Base-by-base conservation (phyloP, 2,329 filamentous ascomycete genomes). In the Phaeosphaeria sp. region DNA sequence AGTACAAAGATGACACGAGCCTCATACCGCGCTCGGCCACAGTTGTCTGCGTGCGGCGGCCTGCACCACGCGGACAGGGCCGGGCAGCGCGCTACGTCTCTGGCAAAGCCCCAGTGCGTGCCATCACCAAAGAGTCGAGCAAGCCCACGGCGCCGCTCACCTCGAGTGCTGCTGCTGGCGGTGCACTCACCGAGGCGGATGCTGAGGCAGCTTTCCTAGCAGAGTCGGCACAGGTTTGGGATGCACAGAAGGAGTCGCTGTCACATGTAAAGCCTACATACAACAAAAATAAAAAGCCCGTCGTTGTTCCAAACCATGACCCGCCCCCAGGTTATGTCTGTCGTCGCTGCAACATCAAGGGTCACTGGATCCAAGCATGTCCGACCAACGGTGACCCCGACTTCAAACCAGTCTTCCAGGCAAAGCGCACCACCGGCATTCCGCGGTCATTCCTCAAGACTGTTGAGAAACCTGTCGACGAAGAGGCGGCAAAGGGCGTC, bases 321-420 rank as follows among this genome's bases (percentile, higher is more conserved):
- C 93, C 95, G 2, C 95, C 95, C 1, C 90, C 91, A 52, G 93
- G 93, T 52, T 99, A 99, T 77, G 90, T 97, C 60, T 99, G 95
- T 80, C 97, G 97, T 76, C 90, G 95, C 50, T 99, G 95, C 78
- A 91, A 93, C 60, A 90, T 97, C 77, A 97, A 97, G 80, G 95
- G 93, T n/a, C 95, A 99, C 77, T 99, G 94, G 94, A 99, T 99
- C 62, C 94, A 98, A 80, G 87, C 92, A 52, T 99, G 95, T 73
- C 95, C 95, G 6, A 99, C 94, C n/a, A 99, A 99, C 77, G 92
- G 97, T 76, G 93, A 99, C 66, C 94, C 95, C 2, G 93, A 93
- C 60, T 98, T 93, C 77, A 95, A 99, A 79, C 93, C 93, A 66
- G 90, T 92, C 53, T 92, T 93, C 50, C 89, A 94, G 59, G 92